phyloP scores from a whole-genome alignment of 75 land plant species.

The Pinus albicaulis region DNA sequence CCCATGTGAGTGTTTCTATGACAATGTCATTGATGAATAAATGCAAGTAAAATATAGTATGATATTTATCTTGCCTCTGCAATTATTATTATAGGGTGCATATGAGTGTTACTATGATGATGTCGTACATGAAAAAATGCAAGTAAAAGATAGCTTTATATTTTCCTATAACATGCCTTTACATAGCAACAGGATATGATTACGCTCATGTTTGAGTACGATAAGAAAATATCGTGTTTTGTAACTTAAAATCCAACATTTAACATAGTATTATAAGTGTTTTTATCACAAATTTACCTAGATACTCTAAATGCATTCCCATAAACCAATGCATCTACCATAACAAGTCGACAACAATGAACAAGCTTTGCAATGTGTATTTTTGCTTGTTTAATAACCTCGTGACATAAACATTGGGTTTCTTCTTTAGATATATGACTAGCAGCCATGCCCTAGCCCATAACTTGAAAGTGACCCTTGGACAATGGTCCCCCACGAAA shows the following conservation, averaged over 20 bases:
- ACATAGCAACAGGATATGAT: slow-evolving; percentile 15
- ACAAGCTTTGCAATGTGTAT: slow-evolving; percentile 35
- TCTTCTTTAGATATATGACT: slow-evolving; percentile 13
- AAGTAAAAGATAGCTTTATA: slow-evolving; percentile 18
- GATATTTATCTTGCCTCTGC: slow-evolving; percentile 4
- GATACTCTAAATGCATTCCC: neutral
- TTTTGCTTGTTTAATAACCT: neutral
- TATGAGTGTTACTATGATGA: slow-evolving; percentile 2
- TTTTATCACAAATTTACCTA: neutral
- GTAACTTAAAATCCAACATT: slow-evolving; percentile 6
- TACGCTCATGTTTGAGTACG: slow-evolving; percentile 17
- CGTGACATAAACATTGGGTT: neutral
- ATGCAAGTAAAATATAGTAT: slow-evolving; percentile 15
- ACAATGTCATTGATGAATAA: slow-evolving; percentile 1
- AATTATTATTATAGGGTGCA: slow-evolving; percentile 15
- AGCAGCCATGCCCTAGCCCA: slow-evolving; percentile 5
- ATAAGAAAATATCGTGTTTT: neutral
- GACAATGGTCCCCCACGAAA: slow-evolving; percentile 24
- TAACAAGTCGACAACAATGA: neutral
- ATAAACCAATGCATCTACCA: neutral
- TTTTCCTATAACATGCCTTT: slow-evolving; percentile 17
- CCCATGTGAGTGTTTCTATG: slow-evolving; percentile 7
- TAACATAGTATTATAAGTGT: neutral
- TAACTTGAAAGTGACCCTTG: slow-evolving; percentile 15
- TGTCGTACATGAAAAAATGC: slow-evolving; percentile 5